Percentiles rank a stretch among this genome's conserved stretches.
Conservation (phyloP, 306 rosid species). For the Quercus robur region DNA sequence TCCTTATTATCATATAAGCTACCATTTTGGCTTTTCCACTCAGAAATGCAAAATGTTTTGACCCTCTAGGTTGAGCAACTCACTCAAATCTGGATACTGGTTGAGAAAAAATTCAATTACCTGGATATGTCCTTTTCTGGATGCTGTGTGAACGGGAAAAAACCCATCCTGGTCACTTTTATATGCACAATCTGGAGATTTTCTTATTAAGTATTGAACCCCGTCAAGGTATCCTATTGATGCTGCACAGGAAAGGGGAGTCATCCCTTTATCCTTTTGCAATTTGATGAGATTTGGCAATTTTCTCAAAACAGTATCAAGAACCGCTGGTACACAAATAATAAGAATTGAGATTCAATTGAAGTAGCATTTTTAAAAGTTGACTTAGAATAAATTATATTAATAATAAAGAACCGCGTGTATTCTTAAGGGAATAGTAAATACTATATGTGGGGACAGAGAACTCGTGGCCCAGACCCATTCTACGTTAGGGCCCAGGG, state of each 20-base stretch:
- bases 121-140: background rate
- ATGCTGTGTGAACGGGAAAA: conserved; percentile 9
- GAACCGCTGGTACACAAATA: no score
- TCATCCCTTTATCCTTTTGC: background rate
- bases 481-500: no score
- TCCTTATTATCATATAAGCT: background rate
- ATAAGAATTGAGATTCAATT: no score
- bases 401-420: no score
- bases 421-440: no score
- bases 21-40: background rate
- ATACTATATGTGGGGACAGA: no score
- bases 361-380: no score
- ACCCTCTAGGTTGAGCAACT: background rate
- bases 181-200: background rate
- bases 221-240: background rate
- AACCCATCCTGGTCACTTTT: background rate
- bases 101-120: background rate
- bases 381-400: no score
- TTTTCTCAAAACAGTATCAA: no score
- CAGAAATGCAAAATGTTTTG: background rate
- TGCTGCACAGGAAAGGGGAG: conserved; percentile 8
- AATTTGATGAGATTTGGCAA: no score
- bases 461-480: no score
- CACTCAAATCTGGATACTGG: background rate
- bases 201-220: background rate